These are phyloP conservation scores for Melaleuca alternifolia DNA, from an alignment of 345 rosid species.

Conservation along the genomic window DNA sequence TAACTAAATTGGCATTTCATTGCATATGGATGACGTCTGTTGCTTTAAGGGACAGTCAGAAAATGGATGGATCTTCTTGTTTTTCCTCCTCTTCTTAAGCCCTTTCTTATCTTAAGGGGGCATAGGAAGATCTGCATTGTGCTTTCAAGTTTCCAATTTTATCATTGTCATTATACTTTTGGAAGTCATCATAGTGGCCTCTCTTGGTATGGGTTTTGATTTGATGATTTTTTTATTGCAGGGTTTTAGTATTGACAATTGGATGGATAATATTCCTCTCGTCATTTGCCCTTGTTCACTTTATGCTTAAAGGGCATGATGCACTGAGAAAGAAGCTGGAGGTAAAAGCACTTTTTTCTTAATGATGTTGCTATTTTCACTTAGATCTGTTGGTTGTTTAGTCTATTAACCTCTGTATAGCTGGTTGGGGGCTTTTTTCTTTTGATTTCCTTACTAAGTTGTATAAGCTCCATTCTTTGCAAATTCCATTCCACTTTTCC, in stretches of 20 bases:
- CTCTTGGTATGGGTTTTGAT: neutral
- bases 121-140: neutral
- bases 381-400: neutral
- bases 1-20: neutral
- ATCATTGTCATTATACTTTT: neutral
- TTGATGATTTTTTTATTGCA: slow-evolving; percentile 18
- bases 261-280: slow-evolving; percentile 96
- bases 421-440: neutral
- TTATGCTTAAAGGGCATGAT: slow-evolving; percentile 71
- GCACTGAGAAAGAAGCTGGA: slow-evolving; percentile 70
- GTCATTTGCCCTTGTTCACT: slow-evolving; percentile 60
- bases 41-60: neutral
- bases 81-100: neutral
- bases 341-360: slow-evolving; percentile 26
- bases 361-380: neutral
- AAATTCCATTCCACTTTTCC: neutral
- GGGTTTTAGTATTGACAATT: slow-evolving; percentile 61
- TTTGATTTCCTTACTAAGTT: neutral
- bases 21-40: neutral
- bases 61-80: neutral
- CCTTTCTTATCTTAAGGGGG: neutral
- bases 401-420: neutral
- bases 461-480: neutral
- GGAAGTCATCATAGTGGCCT: neutral
- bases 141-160: neutral